Percentiles rank a stretch among this genome's conserved stretches.
These are phyloP conservation scores for Beauveria caledonica DNA, from an alignment of 2,329 filamentous ascomycete genomes.

Conservation along the genomic window DNA sequence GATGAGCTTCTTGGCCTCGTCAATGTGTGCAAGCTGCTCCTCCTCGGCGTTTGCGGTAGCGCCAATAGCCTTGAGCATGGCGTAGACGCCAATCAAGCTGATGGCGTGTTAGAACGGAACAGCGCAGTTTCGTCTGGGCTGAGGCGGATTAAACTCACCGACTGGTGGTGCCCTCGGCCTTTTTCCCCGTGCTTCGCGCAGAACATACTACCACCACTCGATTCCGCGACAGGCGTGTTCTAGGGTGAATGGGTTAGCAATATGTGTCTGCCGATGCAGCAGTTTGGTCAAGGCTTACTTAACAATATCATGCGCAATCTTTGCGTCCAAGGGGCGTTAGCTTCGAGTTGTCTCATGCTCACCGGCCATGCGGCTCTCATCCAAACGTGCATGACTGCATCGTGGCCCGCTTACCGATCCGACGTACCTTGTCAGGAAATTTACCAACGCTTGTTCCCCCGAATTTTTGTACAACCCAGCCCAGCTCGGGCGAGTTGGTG, in stretches of 20 bases:
- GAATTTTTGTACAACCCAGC: constrained; percentile 91
- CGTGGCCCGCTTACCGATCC: neutral
- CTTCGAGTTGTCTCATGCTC: neutral
- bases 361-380: neutral
- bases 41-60: constrained; percentile 44
- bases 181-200: constrained; percentile 87
- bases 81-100: constrained; percentile 52
- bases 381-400: neutral
- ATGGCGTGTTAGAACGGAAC: neutral
- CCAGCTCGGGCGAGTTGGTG: constrained; percentile 32
- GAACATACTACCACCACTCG: constrained; percentile 92
- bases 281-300: constrained; percentile 23
- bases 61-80: constrained; percentile 46
- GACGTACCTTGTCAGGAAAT: constrained; percentile 62
- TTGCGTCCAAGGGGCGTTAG: constrained; percentile 1
- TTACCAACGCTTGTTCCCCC: constrained; percentile 94
- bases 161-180: constrained; percentile 91
- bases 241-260: constrained; percentile 14
- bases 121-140: neutral
- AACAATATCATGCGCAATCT: constrained; percentile 37
- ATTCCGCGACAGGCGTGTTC: constrained; percentile 50
- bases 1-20: constrained; percentile 66
- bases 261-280: neutral
- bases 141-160: constrained; percentile 50
- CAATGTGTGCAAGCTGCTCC: constrained; percentile 44